Evolutionary conservation across 257 asterid genomes (phyloP), one percentile per base, ranked within the genome.

Genomic region (Avicennia marina): DNA sequence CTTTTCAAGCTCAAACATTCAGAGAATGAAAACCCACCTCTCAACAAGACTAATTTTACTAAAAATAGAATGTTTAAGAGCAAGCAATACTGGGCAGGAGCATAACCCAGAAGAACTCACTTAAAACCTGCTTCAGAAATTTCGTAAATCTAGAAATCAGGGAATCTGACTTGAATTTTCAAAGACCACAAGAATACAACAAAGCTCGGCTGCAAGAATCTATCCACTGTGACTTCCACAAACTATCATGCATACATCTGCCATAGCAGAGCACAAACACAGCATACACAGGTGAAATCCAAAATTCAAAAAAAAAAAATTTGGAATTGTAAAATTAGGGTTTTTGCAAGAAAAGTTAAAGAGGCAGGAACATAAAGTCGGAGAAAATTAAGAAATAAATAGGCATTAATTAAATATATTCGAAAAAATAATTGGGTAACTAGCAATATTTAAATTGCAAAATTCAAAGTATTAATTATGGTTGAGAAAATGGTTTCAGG

Each of bases 401-500:
- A 56, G 29, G 20, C 62, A 68, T 66, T 70, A 72, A 73, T 73
- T 68, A 47, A 65, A 19, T 4, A 38, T n/a, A 49, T 62, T 31
- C n/a, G 67, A 41, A 50, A 65, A 64, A 51, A 40, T 68, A 69
- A 78, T 66, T 65, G 66, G 75, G 81, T 74, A 58, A 72, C 50
- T 45, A 74, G 77, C 63, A 75, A 71, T 87, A 80, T 79, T 86
- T 68, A 70, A 89, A 78, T 71, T 72, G 74, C 76, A 70, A 84
- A 80, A 75, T 68, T 77, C 71, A 75, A 81, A 82, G 77, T 69
- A 90, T 84, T 70, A 84, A 90, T 77, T 82, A 69, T 69, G 90
- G 84, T 90, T 84, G 76, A 84, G 83, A 78, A 86, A 76, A 74
- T 69, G 96, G 85, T 78, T 83, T 87, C 75, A 79, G 77, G 85